A percentile compares a stretch with the other conserved stretches of the same genome.
phyloP scores from a whole-genome alignment of 345 rosid genomes.

The Reutealis trisperma region DNA sequence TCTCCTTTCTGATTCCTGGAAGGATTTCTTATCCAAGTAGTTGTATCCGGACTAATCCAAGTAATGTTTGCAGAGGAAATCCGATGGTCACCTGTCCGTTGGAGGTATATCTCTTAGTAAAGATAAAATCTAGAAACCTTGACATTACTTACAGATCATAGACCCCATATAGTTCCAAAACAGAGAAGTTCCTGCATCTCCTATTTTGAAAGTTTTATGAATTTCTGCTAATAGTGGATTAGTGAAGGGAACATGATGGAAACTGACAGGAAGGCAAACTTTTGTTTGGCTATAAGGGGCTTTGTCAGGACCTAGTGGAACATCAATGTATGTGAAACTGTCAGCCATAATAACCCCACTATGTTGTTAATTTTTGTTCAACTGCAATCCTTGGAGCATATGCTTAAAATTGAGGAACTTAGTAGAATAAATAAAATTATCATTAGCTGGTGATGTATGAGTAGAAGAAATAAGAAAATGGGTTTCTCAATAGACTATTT shows the following conservation, averaged over 20 bases:
- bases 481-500: neutral
- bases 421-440: neutral
- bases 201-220: neutral
- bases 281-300: neutral
- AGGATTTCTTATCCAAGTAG: slow-evolving; percentile 68
- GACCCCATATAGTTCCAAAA: neutral
- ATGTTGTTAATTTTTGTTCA: neutral
- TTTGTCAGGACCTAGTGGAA: neutral
- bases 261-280: neutral
- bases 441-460: neutral
- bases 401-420: no score
- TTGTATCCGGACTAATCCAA: slow-evolving; percentile 73
- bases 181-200: neutral
- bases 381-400: neutral
- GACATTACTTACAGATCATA: neutral
- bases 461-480: neutral
- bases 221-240: neutral
- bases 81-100: slow-evolving; percentile 76
- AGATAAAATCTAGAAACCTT: slow-evolving; percentile 6
- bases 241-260: neutral
- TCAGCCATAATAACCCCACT: neutral
- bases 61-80: slow-evolving; percentile 65
- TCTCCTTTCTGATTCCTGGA: slow-evolving; percentile 58
- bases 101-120: slow-evolving; percentile 10
- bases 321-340: neutral